These are phyloP conservation scores for Entoloma clypeatum DNA, from an alignment of 1,284 basidiomycete species.

Conservation along the genomic window DNA sequence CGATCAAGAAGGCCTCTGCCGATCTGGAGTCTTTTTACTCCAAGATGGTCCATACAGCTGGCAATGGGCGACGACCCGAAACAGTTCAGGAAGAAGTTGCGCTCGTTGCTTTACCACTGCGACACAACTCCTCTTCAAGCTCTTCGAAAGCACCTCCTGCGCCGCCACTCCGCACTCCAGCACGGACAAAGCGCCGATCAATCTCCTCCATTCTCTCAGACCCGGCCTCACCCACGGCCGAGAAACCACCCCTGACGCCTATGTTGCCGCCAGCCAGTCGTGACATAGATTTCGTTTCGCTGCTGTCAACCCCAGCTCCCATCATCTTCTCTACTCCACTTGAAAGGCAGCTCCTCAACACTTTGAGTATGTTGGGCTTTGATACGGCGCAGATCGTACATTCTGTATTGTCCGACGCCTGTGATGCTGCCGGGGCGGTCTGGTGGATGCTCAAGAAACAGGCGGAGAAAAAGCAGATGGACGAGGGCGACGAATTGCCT, in stretches of 20 bases:
- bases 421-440: conserved; percentile 85
- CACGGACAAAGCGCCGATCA: conserved; percentile 90
- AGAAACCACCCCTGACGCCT: conserved; percentile 41
- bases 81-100: conserved; percentile 46
- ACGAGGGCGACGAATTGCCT: conserved; percentile 38
- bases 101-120: conserved; percentile 12
- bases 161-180: conserved; percentile 80
- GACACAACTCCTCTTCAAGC: conserved; percentile 29
- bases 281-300: conserved; percentile 63
- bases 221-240: conserved; percentile 46
- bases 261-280: conserved; percentile 37
- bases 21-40: conserved; percentile 32
- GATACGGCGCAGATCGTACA: conserved; percentile 95
- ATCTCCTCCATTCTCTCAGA: conserved; percentile 80
- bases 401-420: conserved; percentile 88
- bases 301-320: conserved; percentile 69
- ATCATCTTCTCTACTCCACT: conserved; percentile 82
- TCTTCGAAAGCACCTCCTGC: conserved; percentile 47
- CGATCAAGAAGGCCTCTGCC: conserved; percentile 37
- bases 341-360: conserved; percentile 80
- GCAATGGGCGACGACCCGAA: conserved; percentile 33
- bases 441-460: conserved; percentile 97
- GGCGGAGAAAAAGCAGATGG: conserved; percentile 59
- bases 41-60: conserved; percentile 26
- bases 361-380: conserved; percentile 76